Conservation (phyloP, 1,139 yeast species). For the Kurtzmaniella quercitrusa region DNA sequence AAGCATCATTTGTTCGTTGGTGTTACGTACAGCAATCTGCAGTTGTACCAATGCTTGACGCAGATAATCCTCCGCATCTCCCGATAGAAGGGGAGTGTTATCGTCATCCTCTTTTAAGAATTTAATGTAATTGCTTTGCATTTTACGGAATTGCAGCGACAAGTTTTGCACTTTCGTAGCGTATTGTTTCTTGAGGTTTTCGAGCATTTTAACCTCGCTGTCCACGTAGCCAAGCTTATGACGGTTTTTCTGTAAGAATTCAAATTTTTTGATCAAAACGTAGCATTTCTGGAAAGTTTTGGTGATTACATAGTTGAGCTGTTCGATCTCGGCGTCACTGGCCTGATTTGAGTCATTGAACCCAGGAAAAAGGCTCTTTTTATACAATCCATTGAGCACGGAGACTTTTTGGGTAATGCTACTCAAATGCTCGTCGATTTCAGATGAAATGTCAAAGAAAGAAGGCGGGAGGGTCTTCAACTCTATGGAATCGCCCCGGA, state of each 20-base stretch:
- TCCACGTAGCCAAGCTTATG: constrained; percentile 31
- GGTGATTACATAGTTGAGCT: constrained; percentile 69
- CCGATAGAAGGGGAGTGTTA: background rate
- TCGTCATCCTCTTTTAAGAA: constrained; percentile 64
- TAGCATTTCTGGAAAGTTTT: constrained; percentile 74
- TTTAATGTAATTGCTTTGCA: constrained; percentile 85
- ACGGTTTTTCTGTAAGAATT: constrained; percentile 41
- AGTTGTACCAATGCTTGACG: constrained; percentile 40
- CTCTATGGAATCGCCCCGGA: constrained; percentile 30
- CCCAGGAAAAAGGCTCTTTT: constrained; percentile 80
- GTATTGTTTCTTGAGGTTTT: constrained; percentile 76
- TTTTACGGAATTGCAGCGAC: constrained; percentile 72
- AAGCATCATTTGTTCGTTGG: constrained; percentile 44
- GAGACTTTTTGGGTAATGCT: constrained; percentile 48
- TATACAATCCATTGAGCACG: constrained; percentile 64
- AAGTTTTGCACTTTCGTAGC: constrained; percentile 81
- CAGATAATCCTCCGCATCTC: constrained; percentile 23
- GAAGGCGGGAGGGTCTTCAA: constrained; percentile 66
- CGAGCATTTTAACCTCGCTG: constrained; percentile 62
- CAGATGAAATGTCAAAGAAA: constrained; percentile 68
- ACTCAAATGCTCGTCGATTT: constrained; percentile 59
- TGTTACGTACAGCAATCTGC: constrained; percentile 38
- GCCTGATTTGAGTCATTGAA: constrained; percentile 64
- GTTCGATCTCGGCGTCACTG: constrained; percentile 67
- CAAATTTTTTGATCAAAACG: constrained; percentile 65